Evolutionary conservation across 108 stramenopile species (phyloP).

Genomic region (Nannochloropsis granulata): DNA sequence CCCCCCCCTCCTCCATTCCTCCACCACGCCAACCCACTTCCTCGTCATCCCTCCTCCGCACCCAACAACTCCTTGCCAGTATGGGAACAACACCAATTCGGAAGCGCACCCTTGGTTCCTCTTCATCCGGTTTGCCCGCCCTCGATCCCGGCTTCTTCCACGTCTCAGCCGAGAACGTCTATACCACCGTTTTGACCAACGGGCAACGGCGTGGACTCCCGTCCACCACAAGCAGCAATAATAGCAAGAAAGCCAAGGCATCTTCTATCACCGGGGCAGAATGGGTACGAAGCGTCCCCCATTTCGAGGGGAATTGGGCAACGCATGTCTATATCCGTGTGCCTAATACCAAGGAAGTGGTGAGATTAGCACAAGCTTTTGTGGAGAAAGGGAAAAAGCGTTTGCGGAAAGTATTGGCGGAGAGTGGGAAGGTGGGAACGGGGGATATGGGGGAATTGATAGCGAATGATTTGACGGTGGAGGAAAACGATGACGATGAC

Average conservation of each 20-base stretch:
- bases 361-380: not conserved
- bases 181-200: not conserved
- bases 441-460: not conserved
- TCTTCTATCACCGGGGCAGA: not conserved
- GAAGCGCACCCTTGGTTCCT: too few species aligned
- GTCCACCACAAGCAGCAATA: not conserved
- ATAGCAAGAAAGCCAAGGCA: not conserved
- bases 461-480: not conserved
- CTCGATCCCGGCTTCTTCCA: not conserved
- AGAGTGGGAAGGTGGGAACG: not conserved
- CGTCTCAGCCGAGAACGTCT: not conserved
- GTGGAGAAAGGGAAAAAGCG: not conserved
- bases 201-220: not conserved
- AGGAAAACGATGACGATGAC: not conserved
- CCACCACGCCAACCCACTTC: too few species aligned
- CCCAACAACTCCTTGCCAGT: too few species aligned
- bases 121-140: not conserved
- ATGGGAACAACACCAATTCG: too few species aligned
- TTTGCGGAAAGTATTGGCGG: not conserved
- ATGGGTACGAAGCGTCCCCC: not conserved
- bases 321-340: not conserved
- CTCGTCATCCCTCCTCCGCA: too few species aligned
- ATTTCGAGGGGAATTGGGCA: not conserved
- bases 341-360: not conserved
- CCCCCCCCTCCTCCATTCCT: too few species aligned